Percentiles rank a stretch among this genome's conserved stretches.
Evolutionary conservation across 2,329 filamentous ascomycete species (phyloP).

Genomic region (Fusarium verticillioides): DNA sequence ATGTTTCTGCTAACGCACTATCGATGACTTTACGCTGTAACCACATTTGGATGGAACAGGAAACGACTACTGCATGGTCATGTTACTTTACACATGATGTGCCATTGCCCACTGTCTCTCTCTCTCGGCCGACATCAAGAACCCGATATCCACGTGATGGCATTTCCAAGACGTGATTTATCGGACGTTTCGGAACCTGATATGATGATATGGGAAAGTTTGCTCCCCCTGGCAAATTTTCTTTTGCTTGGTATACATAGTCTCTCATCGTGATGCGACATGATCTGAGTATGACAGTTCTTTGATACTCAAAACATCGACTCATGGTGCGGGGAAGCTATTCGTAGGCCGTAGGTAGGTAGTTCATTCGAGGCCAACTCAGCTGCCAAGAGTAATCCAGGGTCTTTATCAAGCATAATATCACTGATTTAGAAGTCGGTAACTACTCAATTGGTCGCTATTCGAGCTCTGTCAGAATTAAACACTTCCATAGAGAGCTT

Average conservation of each 20-base stretch:
- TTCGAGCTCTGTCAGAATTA: slow-evolving; percentile 23
- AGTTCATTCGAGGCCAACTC: background rate
- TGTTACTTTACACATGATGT: slow-evolving; percentile 5
- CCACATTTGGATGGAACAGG: background rate
- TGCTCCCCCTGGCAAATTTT: background rate
- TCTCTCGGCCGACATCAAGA: slow-evolving; percentile 28
- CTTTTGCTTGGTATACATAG: background rate
- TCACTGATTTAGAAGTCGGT: background rate
- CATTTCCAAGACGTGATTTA: slow-evolving; percentile 25
- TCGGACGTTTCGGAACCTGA: slow-evolving; percentile 30
- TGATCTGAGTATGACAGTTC: slow-evolving; percentile 37
- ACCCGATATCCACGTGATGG: slow-evolving; percentile 29
- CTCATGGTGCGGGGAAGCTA: slow-evolving; percentile 27
- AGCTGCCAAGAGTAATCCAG: slow-evolving; percentile 7
- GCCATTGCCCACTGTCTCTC: background rate
- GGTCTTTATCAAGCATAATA: background rate
- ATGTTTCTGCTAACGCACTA: background rate
- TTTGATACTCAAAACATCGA: slow-evolving; percentile 2
- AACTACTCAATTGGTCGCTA: background rate
- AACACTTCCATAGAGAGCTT: slow-evolving; percentile 25
- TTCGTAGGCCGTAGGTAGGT: background rate
- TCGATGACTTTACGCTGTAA: background rate
- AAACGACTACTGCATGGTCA: background rate
- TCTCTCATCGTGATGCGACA: slow-evolving; percentile 21
- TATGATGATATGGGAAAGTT: slow-evolving; percentile 32